Evolutionary conservation across 371 early-diverging fungal genomes (phyloP).

Genomic region (Batrachochytrium dendrobatidis): DNA sequence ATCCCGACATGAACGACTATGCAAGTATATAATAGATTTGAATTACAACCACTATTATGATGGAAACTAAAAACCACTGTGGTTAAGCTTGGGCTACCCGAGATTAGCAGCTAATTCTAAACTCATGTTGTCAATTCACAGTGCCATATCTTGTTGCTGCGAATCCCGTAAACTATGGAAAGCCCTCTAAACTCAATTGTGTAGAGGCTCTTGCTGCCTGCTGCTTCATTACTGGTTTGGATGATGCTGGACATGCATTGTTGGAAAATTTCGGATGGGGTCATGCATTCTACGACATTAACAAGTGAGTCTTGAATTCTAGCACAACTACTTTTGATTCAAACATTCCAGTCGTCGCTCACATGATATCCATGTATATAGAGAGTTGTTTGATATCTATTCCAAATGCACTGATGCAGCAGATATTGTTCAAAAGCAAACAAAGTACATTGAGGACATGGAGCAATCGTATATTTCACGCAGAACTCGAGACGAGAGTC

Average conservation of each 20-base stretch:
- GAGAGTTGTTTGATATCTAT: conserved; percentile 72
- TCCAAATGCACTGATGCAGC: conserved; percentile 74
- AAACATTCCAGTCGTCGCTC: neutral
- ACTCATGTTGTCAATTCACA: conserved; percentile 23
- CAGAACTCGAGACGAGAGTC: too few species aligned
- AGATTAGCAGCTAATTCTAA: too few species aligned
- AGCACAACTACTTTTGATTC: neutral
- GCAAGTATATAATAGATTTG: conserved; percentile 23
- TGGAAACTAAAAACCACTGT: conserved; percentile 12
- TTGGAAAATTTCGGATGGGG: conserved; percentile 96
- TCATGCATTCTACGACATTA: conserved; percentile 88
- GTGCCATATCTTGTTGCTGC: conserved; percentile 97
- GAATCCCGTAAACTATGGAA: conserved; percentile 99
- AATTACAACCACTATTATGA: neutral
- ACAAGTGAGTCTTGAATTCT: conserved; percentile 35
- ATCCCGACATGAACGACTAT: conserved; percentile 74
- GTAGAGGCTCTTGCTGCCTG: conserved; percentile 98
- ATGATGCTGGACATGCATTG: conserved; percentile 77
- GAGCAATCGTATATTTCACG: too few species aligned
- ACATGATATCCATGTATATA: conserved; percentile 10
- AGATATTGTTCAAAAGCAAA: conserved; percentile 79
- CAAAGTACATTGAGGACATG: conserved; percentile 13
- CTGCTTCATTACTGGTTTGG: conserved; percentile 87
- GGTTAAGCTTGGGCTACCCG: too few species aligned
- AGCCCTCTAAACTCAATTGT: conserved; percentile 97